phyloP scores from a whole-genome alignment of 2,329 filamentous ascomycete genomes.

The Lasiodiplodia sp. region DNA sequence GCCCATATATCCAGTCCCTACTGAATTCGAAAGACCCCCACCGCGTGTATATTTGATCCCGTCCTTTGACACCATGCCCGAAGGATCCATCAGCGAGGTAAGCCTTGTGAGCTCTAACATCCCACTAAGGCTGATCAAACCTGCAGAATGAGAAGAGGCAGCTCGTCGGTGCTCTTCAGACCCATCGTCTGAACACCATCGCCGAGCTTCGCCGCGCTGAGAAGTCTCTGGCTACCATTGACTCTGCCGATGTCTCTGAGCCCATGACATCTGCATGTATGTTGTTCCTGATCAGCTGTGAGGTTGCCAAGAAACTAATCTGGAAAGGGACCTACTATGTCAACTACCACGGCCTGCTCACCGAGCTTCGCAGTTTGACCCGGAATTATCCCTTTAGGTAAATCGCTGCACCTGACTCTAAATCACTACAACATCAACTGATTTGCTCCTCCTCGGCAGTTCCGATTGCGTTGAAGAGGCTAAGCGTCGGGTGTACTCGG shows the following conservation, averaged over 20 bases:
- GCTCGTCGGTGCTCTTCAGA: constrained; percentile 68
- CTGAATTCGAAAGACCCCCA: constrained; percentile 33
- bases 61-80: constrained; percentile 39
- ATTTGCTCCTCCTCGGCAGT: constrained; percentile 35
- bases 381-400: constrained; percentile 69
- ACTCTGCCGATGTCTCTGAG: constrained; percentile 65
- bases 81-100: constrained; percentile 40
- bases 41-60: constrained; percentile 38
- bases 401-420: too few species aligned
- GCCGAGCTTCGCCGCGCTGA: constrained; percentile 76
- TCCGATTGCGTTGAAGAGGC: constrained; percentile 71
- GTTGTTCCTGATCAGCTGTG: background rate
- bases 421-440: background rate
- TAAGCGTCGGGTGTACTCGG: constrained; percentile 66
- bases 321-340: constrained; percentile 67
- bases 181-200: constrained; percentile 75
- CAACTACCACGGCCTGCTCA: constrained; percentile 71
- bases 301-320: background rate
- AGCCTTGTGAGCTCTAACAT: constrained; percentile 8
- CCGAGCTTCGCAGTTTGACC: constrained; percentile 73
- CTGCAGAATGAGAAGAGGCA: constrained; percentile 57
- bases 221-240: constrained; percentile 65
- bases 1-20: background rate
- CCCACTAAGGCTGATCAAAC: background rate
- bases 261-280: constrained; percentile 74